Evolutionary conservation across 2,329 filamentous ascomycete species (phyloP).

Genomic region (Colletotrichum gloeosporioides): DNA sequence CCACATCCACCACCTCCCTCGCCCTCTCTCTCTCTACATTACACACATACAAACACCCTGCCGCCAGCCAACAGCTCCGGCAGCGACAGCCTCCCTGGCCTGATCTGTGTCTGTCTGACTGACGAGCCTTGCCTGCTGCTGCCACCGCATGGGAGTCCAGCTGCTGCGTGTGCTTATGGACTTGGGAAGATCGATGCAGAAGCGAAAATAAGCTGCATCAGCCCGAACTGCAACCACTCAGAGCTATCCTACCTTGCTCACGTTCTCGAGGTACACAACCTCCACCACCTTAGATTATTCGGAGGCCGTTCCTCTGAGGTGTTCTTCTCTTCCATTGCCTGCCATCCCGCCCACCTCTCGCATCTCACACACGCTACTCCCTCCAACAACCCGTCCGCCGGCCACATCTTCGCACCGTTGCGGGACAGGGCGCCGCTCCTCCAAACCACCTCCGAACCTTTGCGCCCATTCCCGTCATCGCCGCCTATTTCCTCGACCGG

Average conservation of each 20-base stretch:
- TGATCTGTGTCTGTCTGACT: not conserved
- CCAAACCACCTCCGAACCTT: not conserved
- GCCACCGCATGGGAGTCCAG: not conserved
- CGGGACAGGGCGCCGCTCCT: not conserved
- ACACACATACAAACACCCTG: not conserved
- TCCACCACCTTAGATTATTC: not conserved
- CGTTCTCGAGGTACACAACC: slow-evolving; percentile 2
- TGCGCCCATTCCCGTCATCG: not conserved
- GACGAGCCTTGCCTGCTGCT: not conserved
- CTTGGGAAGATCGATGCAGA: slow-evolving; percentile 13
- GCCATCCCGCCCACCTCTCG: not conserved
- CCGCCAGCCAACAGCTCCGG: not conserved
- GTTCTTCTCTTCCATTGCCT: not conserved
- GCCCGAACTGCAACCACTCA: slow-evolving; percentile 14
- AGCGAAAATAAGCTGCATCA: slow-evolving; percentile 23
- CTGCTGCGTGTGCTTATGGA: slow-evolving; percentile 5
- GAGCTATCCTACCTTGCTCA: slow-evolving; percentile 1
- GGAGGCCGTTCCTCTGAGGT: not conserved
- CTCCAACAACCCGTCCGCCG: not conserved
- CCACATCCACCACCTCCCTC: not conserved
- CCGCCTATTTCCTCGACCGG: not conserved
- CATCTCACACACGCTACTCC: not conserved
- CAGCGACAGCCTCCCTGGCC: not conserved
- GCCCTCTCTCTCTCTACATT: not conserved
- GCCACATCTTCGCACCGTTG: not conserved